A percentile compares a stretch with the other conserved stretches of the same genome.
Conservation (phyloP, 495 filamentous ascomycete genomes). For the Terfezia claveryi region DNA sequence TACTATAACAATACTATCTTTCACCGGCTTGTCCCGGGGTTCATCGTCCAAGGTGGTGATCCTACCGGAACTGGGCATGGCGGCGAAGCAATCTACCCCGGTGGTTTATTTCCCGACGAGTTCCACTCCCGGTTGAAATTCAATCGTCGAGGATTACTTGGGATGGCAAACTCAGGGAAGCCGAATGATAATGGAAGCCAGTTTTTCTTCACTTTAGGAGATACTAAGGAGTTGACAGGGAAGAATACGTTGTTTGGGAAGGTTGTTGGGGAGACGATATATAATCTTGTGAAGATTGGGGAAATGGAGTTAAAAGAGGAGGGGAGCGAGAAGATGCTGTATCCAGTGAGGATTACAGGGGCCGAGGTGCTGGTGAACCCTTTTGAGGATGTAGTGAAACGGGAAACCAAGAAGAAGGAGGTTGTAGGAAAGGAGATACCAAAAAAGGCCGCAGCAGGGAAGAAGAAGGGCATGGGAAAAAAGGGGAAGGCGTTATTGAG, state of each 20-base stretch:
- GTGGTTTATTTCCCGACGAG: constrained; percentile 67
- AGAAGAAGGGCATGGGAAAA: constrained; percentile 50
- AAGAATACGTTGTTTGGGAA: constrained; percentile 88
- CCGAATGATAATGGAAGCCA: constrained; percentile 78
- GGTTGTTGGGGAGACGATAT: constrained; percentile 83
- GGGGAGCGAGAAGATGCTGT: constrained; percentile 56
- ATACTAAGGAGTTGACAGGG: constrained; percentile 61
- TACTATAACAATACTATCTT: constrained; percentile 88
- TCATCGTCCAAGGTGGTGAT: constrained; percentile 83
- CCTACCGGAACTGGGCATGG: constrained; percentile 70
- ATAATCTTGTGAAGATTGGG: constrained; percentile 79
- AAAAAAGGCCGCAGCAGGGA: constrained; percentile 22
- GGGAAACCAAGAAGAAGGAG: constrained; percentile 26
- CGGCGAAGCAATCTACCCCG: constrained; percentile 76
- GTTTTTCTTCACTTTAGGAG: constrained; percentile 83
- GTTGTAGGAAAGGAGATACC: constrained; percentile 23
- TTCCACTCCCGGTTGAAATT: constrained; percentile 80
- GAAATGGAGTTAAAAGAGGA: constrained; percentile 63
- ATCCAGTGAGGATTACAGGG: constrained; percentile 57
- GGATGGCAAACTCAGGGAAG: constrained; percentile 65
- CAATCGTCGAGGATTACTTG: constrained; percentile 73
- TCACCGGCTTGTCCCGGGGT: constrained; percentile 76
- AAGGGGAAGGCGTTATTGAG: constrained; percentile 56
- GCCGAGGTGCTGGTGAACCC: constrained; percentile 77
- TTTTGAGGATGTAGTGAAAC: constrained; percentile 66